phyloP scores from a whole-genome alignment of 495 filamentous ascomycete genomes.

The Parmelia sp. region DNA sequence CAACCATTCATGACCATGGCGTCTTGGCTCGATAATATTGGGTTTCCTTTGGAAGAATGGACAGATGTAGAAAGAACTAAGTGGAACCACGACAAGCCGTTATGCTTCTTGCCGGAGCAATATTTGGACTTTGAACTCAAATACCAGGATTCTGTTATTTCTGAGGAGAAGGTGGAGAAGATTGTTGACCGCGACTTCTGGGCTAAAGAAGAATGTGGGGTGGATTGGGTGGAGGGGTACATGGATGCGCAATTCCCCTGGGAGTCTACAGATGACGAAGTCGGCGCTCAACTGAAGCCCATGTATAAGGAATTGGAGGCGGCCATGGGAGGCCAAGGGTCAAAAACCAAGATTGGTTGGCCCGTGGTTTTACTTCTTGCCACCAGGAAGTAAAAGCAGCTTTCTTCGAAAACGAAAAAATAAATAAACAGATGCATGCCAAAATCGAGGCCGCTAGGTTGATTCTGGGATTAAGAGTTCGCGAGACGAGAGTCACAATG shows the following conservation, averaged over 20 bases:
- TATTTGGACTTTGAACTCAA: slow-evolving; percentile 17
- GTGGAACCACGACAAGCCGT: slow-evolving; percentile 25
- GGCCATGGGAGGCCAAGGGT: slow-evolving; percentile 19
- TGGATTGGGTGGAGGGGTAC: slow-evolving; percentile 14
- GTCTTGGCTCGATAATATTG: slow-evolving; percentile 29
- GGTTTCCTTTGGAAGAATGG: slow-evolving; percentile 23
- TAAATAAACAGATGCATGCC: too few species aligned
- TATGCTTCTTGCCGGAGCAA: slow-evolving; percentile 25
- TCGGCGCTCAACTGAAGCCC: slow-evolving; percentile 12
- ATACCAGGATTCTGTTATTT: neutral
- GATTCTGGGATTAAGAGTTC: too few species aligned
- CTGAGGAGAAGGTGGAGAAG: slow-evolving; percentile 16
- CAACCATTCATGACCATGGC: slow-evolving; percentile 20
- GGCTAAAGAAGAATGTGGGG: slow-evolving; percentile 15
- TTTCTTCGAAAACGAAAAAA: neutral
- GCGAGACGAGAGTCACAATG: too few species aligned
- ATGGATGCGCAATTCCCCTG: slow-evolving; percentile 19
- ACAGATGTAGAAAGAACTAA: slow-evolving; percentile 25
- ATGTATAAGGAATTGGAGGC: slow-evolving; percentile 20
- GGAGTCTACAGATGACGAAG: slow-evolving; percentile 14
- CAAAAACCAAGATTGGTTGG: slow-evolving; percentile 15
- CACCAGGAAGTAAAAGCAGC: slow-evolving; percentile 6
- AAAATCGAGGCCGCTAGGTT: too few species aligned
- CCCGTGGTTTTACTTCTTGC: slow-evolving; percentile 20
- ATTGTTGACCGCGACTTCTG: slow-evolving; percentile 16